phyloP scores from a whole-genome alignment of 1,284 basidiomycete genomes.

The Papiliotrema laurentii region DNA sequence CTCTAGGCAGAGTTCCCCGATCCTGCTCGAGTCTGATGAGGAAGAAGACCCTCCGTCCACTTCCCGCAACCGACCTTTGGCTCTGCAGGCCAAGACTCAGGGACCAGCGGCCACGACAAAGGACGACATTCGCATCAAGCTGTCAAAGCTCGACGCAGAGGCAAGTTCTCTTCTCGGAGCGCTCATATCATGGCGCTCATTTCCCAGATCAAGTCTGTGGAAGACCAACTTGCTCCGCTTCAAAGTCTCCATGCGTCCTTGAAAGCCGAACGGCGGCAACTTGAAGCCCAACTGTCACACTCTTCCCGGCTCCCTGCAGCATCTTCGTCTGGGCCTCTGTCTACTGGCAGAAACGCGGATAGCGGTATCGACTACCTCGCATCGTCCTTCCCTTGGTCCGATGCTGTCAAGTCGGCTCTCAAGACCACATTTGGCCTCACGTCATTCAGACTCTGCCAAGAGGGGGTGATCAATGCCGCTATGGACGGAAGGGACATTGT shows the following conservation, averaged over 20 bases:
- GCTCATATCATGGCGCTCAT: not conserved
- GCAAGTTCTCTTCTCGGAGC: constrained; percentile 12
- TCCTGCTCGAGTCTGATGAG: too few relatives aligned
- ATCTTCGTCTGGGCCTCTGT: not conserved
- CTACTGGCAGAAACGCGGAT: not conserved
- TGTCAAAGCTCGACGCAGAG: constrained; percentile 35
- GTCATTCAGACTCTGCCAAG: constrained; percentile 30
- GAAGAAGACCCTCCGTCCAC: too few relatives aligned
- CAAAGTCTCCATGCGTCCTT: constrained; percentile 27
- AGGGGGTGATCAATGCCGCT: constrained; percentile 40
- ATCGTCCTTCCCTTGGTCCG: constrained; percentile 23
- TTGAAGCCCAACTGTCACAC: constrained; percentile 19
- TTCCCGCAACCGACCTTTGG: too few relatives aligned
- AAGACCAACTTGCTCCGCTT: constrained; percentile 29
- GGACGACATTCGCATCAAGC: constrained; percentile 19
- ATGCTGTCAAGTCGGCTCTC: constrained; percentile 16
- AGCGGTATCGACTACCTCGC: constrained; percentile 24
- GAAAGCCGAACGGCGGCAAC: constrained; percentile 12
- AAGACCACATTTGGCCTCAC: constrained; percentile 21
- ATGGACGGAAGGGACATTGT: constrained; percentile 36
- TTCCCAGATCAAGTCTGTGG: constrained; percentile 30
- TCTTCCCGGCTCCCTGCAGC: not conserved
- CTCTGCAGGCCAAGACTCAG: too few relatives aligned
- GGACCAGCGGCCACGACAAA: too few relatives aligned
- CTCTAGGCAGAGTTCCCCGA: too few relatives aligned